Conservation (phyloP, 768 basidiomycete genomes). For the Porphyrellus cyaneotinctus region DNA sequence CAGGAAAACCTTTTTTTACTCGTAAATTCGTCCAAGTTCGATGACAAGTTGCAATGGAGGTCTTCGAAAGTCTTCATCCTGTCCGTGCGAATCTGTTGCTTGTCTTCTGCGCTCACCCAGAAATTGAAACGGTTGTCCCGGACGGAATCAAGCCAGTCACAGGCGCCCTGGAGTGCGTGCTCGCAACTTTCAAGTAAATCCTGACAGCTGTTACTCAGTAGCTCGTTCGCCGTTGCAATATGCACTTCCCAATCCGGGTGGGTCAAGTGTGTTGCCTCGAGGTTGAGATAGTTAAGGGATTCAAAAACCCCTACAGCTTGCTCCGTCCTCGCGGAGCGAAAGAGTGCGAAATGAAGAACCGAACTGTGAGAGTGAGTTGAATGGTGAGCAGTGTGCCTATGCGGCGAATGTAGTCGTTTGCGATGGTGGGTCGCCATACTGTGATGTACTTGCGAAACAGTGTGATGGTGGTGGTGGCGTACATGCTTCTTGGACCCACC, state of each 20-base stretch:
- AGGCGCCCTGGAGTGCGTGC: slow-evolving; percentile 37
- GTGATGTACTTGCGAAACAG: slow-evolving; percentile 4
- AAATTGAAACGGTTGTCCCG: slow-evolving; percentile 36
- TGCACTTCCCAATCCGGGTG: slow-evolving; percentile 46
- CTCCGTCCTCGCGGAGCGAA: slow-evolving; percentile 37
- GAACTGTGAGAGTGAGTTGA: slow-evolving; percentile 36
- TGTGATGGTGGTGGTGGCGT: not conserved
- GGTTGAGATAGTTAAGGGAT: slow-evolving; percentile 62
- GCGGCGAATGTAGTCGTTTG: slow-evolving; percentile 10
- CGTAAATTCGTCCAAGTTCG: slow-evolving; percentile 44
- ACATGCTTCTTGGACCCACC: not conserved
- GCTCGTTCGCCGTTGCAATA: slow-evolving; percentile 38
- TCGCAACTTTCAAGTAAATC: slow-evolving; percentile 46
- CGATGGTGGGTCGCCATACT: not conserved
- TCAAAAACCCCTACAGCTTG: slow-evolving; percentile 71
- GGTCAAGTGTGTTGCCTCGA: slow-evolving; percentile 52
- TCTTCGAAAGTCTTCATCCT: slow-evolving; percentile 36
- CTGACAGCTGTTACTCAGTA: slow-evolving; percentile 51
- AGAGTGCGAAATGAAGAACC: slow-evolving; percentile 36
- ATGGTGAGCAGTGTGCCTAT: slow-evolving; percentile 17
- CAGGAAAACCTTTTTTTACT: slow-evolving; percentile 45
- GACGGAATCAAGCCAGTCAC: slow-evolving; percentile 49
- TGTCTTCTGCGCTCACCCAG: slow-evolving; percentile 32
- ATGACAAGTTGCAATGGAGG: slow-evolving; percentile 35
- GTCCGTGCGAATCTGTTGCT: slow-evolving; percentile 30